Base-by-base conservation (phyloP, 805 yeast genomes). In the Saturnispora dispora region DNA sequence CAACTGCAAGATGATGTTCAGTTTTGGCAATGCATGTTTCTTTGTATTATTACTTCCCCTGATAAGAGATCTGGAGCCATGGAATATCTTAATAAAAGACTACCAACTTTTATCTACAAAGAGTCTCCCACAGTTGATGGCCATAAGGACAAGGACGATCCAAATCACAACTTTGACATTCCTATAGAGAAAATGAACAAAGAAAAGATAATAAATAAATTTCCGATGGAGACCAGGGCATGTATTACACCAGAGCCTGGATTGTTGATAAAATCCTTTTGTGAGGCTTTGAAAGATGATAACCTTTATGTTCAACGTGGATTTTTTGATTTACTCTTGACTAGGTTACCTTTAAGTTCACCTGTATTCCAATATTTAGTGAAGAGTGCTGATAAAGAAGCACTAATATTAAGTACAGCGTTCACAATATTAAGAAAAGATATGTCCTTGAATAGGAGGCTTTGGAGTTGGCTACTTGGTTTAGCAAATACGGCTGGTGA, bases 391-490 rank as follows among this genome's bases (percentile, higher is more conserved):
- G 96, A 88, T 59, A 75, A 77, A 46, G 76, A 78, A 54, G 58
- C 76, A 30, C 67, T 89, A 37, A 63, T 88, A 17, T 70, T 83
- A 66, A 72, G 81, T 9, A 83, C 89, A 37, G 76, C 88, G 25
- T 67, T 74, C 10, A 81, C 90, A 0, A 83, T 93, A 2, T 69
- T 88, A 43, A 79, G 84, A 44, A 83, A 82, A 58, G 99, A 93
- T 65, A 88, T 93, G 96, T 88, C 97, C 8, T 74, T 93, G 53
- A 93, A 93, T 65, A 76, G 99, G 66, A 76, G 99, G 59, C 73
- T 93, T 20, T 90, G 98, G 96, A 82, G 77, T 53, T 93, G 96
- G 95, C 69, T 93, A 7, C 66, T 91, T 28, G 97, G 98, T 0
- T 93, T 96, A 1, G 88, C 82, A 17, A 57, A 49, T 20, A 35